These are phyloP conservation scores for Pleomassaria siparia DNA, from an alignment of 2,329 filamentous ascomycete species.

Conservation along the genomic window DNA sequence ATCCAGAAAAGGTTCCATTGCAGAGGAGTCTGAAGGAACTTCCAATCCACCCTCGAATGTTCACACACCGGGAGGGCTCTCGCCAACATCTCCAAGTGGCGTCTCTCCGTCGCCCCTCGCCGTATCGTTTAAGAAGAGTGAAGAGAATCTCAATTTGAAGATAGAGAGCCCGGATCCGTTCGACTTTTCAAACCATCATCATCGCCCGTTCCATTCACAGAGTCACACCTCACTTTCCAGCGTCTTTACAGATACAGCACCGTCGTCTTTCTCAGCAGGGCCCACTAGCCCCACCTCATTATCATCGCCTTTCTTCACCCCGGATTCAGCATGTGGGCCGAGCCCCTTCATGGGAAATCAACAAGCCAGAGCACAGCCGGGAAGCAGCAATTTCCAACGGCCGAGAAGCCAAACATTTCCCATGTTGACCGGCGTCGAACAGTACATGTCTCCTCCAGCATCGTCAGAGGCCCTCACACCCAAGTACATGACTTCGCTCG, in stretches of 20 bases:
- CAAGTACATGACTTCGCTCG: slow-evolving; percentile 54
- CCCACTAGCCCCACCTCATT: slow-evolving; percentile 74
- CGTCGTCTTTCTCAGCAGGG: slow-evolving; percentile 68
- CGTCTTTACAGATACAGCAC: slow-evolving; percentile 65
- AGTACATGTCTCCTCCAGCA: slow-evolving; percentile 55
- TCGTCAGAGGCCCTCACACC: slow-evolving; percentile 58
- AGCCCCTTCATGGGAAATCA: slow-evolving; percentile 63
- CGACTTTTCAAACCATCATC: slow-evolving; percentile 62
- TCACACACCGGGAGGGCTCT: slow-evolving; percentile 67
- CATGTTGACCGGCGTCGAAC: slow-evolving; percentile 63
- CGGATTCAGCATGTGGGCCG: slow-evolving; percentile 64
- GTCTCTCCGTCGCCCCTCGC: slow-evolving; percentile 72
- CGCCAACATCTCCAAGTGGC: slow-evolving; percentile 70
- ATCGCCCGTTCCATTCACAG: slow-evolving; percentile 67
- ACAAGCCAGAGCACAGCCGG: slow-evolving; percentile 52
- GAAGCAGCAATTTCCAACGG: slow-evolving; percentile 63
- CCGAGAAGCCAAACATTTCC: slow-evolving; percentile 90
- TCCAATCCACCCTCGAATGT: slow-evolving; percentile 59
- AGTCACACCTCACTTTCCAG: slow-evolving; percentile 67
- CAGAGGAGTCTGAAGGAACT: slow-evolving; percentile 69
- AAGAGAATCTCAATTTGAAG: slow-evolving; percentile 67
- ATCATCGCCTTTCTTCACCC: slow-evolving; percentile 75
- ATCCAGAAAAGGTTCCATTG: slow-evolving; percentile 56
- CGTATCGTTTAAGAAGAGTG: slow-evolving; percentile 61
- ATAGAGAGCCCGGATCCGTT: slow-evolving; percentile 59